These are phyloP conservation scores for Yamadazyma buinensis DNA, from an alignment of 1,139 yeast genomes.

Conservation along the genomic window DNA sequence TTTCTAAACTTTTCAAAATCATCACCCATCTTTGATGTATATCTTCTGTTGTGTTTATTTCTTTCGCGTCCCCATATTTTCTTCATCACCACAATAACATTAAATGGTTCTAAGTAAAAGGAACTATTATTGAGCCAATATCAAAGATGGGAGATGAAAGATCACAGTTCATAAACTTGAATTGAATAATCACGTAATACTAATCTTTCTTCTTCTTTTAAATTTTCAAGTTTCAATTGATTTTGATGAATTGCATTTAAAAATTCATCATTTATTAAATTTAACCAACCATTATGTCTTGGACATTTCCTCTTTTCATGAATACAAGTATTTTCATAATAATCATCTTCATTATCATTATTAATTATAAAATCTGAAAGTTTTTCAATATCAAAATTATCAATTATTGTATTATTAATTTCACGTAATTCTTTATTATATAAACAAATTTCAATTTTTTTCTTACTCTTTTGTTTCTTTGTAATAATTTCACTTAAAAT, in stretches of 20 bases:
- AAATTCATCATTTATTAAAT: conserved; percentile 46
- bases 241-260: conserved; percentile 28
- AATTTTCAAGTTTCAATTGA: conserved; percentile 6
- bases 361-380: conserved; percentile 13
- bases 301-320: conserved; percentile 64
- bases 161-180: conserved; percentile 10
- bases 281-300: conserved; percentile 67
- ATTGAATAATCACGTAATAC: conserved; percentile 14
- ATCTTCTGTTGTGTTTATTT: no score
- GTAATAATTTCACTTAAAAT: conserved; percentile 31
- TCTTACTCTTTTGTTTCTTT: conserved; percentile 17
- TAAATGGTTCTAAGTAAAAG: no score
- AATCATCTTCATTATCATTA: conserved; percentile 13
- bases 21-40: conserved; percentile 13
- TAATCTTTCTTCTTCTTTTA: conserved; percentile 8
- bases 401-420: conserved; percentile 5
- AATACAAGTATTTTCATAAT: conserved; percentile 41
- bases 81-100: no score
- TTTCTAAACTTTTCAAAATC: conserved; percentile 16
- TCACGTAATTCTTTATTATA: conserved; percentile 11
- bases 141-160: no score
- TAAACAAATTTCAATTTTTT: conserved; percentile 16
- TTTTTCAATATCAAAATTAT: conserved; percentile 16
- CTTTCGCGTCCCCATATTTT: no score
- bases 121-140: no score